Evolutionary conservation across 129 eudicot species (phyloP).

Genomic region (Dittrichia graveolens): DNA sequence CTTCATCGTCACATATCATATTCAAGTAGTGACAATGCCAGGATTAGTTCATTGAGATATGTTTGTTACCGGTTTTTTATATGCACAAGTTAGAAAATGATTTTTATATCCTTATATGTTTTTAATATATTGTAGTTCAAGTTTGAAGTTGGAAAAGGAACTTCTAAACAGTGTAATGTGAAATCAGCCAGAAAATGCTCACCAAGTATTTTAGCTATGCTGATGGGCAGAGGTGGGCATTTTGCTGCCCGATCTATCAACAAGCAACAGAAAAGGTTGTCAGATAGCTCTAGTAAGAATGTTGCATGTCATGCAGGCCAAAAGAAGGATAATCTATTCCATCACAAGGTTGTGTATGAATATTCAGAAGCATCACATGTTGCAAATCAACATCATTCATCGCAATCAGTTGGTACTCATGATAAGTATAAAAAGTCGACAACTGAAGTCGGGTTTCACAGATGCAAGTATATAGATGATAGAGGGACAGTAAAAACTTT

Average conservation of each 20-base stretch:
- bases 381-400: slow-evolving; percentile 23
- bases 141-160: slow-evolving; percentile 44
- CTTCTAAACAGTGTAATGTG: slow-evolving; percentile 39
- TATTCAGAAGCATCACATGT: slow-evolving; percentile 53
- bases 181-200: slow-evolving; percentile 51
- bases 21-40: not conserved
- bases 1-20: not conserved
- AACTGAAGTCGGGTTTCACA: not conserved
- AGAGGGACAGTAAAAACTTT: slow-evolving; percentile 45
- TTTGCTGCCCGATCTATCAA: slow-evolving; percentile 42
- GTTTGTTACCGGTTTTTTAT: no score
- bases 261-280: slow-evolving; percentile 39
- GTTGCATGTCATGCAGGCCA: not conserved
- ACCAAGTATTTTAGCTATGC: slow-evolving; percentile 61
- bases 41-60: not conserved
- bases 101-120: not conserved
- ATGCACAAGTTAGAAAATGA: slow-evolving; percentile 15
- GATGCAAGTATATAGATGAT: slow-evolving; percentile 43
- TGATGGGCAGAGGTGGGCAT: slow-evolving; percentile 75
- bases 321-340: not conserved
- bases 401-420: slow-evolving; percentile 16
- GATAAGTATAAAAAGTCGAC: no score
- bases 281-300: slow-evolving; percentile 32
- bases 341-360: slow-evolving; percentile 57
- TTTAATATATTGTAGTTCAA: slow-evolving; percentile 36